These are phyloP conservation scores for Fusarium sp. DNA, from an alignment of 2,329 filamentous ascomycete genomes.

Conservation along the genomic window DNA sequence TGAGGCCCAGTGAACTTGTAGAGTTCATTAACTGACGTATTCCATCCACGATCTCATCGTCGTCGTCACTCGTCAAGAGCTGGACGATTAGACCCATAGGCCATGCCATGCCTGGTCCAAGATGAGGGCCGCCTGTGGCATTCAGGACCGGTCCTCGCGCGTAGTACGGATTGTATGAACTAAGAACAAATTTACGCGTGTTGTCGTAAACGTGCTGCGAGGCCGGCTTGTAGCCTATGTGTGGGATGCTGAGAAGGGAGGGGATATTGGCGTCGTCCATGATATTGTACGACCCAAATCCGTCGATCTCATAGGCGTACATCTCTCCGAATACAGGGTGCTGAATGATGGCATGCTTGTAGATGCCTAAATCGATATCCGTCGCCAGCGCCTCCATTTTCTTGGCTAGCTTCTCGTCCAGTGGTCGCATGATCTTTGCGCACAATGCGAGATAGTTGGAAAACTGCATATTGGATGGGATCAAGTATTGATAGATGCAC, in stretches of 20 bases:
- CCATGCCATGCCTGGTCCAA: constrained; percentile 79
- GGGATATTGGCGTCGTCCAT: constrained; percentile 77
- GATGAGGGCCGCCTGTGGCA: constrained; percentile 65
- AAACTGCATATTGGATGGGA: constrained; percentile 92
- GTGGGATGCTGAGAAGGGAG: constrained; percentile 70
- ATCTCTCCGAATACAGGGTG: constrained; percentile 73
- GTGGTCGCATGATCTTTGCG: constrained; percentile 59
- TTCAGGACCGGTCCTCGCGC: constrained; percentile 66
- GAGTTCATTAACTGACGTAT: constrained; percentile 74
- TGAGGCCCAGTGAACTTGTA: constrained; percentile 78
- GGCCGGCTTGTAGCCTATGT: constrained; percentile 68
- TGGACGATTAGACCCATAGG: constrained; percentile 87
- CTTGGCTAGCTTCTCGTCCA: constrained; percentile 64
- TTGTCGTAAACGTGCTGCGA: constrained; percentile 76
- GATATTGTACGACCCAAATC: constrained; percentile 70
- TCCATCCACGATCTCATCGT: constrained; percentile 78
- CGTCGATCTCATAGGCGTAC: constrained; percentile 78
- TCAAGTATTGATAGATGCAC: constrained; percentile 85
- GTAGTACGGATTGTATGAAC: constrained; percentile 79
- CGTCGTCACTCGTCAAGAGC: constrained; percentile 81
- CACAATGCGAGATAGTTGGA: constrained; percentile 69
- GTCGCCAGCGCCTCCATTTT: constrained; percentile 70
- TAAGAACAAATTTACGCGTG: constrained; percentile 80
- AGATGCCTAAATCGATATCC: constrained; percentile 73
- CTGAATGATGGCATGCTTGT: constrained; percentile 74